These are phyloP conservation scores for Candolleomyces eurysporus DNA, from an alignment of 768 basidiomycete species.

Conservation along the genomic window DNA sequence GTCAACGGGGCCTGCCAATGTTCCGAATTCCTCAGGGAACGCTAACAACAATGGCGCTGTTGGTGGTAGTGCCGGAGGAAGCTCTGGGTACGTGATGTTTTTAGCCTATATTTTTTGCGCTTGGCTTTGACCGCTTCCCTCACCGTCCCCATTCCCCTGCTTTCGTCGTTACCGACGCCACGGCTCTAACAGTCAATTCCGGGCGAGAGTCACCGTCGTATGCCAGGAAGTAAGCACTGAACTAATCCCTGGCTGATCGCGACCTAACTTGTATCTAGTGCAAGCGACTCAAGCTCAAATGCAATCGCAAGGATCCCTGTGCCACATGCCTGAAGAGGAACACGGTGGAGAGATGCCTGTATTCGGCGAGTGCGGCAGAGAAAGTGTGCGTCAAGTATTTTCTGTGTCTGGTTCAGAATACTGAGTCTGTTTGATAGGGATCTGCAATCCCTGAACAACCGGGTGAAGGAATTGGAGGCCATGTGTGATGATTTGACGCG, in stretches of 20 bases:
- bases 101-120: no score
- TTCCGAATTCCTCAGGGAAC: no score
- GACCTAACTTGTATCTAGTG: constrained; percentile 46
- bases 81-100: no score
- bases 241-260: not conserved
- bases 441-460: constrained; percentile 79
- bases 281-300: constrained; percentile 85
- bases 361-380: constrained; percentile 80
- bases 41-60: no score
- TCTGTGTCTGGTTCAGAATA: not conserved
- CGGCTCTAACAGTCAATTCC: not conserved
- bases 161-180: not conserved
- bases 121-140: no score
- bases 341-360: constrained; percentile 68
- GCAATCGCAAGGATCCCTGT: constrained; percentile 77
- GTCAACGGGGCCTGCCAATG: no score
- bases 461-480: constrained; percentile 68
- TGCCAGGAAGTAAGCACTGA: constrained; percentile 14
- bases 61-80: no score
- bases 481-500: constrained; percentile 40
- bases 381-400: constrained; percentile 59
- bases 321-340: constrained; percentile 78
- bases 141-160: no score
- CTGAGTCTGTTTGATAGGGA: constrained; percentile 42
- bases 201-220: constrained; percentile 19